Conservation (phyloP, 345 rosid species). For the Aethionema arabicum region DNA sequence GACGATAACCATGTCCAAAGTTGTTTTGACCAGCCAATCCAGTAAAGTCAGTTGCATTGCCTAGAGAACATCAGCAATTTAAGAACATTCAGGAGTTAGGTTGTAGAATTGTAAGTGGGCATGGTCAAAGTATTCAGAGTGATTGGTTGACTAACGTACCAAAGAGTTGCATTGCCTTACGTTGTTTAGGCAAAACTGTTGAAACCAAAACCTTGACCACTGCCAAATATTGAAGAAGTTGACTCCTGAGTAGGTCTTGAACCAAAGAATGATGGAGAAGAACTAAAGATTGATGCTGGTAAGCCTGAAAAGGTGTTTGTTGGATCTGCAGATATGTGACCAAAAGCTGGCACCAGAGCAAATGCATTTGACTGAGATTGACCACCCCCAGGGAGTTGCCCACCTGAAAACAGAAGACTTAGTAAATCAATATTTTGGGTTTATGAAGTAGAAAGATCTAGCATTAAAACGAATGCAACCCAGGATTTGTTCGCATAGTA, state of each 20-base stretch:
- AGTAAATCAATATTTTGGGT: constrained; percentile 17
- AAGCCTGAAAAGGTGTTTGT: constrained; percentile 44
- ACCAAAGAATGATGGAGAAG: constrained; percentile 58
- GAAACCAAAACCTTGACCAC: constrained; percentile 45
- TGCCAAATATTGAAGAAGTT: constrained; percentile 41
- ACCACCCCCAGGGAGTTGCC: constrained; percentile 51
- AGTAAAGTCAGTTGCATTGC: constrained; percentile 42
- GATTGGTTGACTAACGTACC: constrained; percentile 40
- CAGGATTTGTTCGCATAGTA: constrained; percentile 28
- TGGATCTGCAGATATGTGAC: constrained; percentile 55
- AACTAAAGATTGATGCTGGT: constrained; percentile 41
- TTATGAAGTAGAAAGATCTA: constrained; percentile 16
- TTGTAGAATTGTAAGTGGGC: constrained; percentile 7
- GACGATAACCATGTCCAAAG: constrained; percentile 54
- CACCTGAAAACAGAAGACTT: constrained; percentile 54
- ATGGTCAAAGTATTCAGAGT: constrained; percentile 2
- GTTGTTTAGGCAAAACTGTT: constrained; percentile 52
- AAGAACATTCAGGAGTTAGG: constrained; percentile 17
- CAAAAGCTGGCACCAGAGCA: constrained; percentile 47
- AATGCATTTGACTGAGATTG: constrained; percentile 61
- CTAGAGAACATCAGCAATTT: constrained; percentile 28
- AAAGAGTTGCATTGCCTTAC: too few species aligned
- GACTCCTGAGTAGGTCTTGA: constrained; percentile 45
- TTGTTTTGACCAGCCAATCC: constrained; percentile 52
- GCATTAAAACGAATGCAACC: constrained; percentile 5